Evolutionary conservation across 1,284 basidiomycete species (phyloP).

Genomic region (Leucoagaricus sp.): DNA sequence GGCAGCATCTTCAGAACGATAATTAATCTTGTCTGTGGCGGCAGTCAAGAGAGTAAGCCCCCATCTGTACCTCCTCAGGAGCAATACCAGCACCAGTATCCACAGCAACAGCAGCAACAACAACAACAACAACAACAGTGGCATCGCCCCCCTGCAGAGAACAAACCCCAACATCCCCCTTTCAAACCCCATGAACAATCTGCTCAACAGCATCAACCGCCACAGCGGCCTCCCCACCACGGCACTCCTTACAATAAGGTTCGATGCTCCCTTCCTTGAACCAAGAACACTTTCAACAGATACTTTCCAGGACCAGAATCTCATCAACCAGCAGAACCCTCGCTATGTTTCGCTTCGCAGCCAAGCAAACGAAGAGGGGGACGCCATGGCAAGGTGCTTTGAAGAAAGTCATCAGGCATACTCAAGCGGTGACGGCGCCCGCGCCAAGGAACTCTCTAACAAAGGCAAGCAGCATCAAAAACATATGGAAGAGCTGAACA

Average conservation of each 20-base stretch:
- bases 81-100: constrained; percentile 15
- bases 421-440: constrained; percentile 68
- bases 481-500: constrained; percentile 82
- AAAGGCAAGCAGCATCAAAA: constrained; percentile 83
- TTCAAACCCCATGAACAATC: constrained; percentile 14
- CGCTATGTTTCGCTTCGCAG: constrained; percentile 72
- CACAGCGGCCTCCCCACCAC: not conserved
- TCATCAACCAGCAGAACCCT: constrained; percentile 68
- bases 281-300: not conserved
- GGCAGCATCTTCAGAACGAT: constrained; percentile 26
- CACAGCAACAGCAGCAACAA: constrained; percentile 18
- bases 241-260: constrained; percentile 10
- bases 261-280: not conserved
- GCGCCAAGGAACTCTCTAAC: constrained; percentile 83
- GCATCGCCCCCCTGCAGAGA: constrained; percentile 19
- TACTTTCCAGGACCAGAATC: constrained; percentile 52
- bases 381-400: constrained; percentile 72
- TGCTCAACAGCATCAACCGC: not conserved
- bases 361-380: constrained; percentile 73
- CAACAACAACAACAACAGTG: constrained; percentile 20
- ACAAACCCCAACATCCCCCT: constrained; percentile 15
- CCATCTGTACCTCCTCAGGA: constrained; percentile 16
- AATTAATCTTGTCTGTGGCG: constrained; percentile 25
- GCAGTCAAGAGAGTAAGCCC: constrained; percentile 2
- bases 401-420: constrained; percentile 73